Evolutionary conservation across 352 stramenopile genomes (phyloP), one percentile per base, ranked within the genome.

Genomic region (Globisporangium emineosum): DNA sequence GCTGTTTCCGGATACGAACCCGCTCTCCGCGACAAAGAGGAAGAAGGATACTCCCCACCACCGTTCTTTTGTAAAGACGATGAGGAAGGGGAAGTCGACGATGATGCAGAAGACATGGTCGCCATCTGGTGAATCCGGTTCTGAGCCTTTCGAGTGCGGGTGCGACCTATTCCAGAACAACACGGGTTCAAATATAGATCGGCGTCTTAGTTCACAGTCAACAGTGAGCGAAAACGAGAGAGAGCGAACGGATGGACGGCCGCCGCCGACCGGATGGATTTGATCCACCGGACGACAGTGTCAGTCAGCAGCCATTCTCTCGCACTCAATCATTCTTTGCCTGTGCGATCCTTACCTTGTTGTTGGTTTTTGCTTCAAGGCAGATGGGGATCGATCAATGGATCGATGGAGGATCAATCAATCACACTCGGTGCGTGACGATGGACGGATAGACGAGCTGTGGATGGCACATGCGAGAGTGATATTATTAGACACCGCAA

Each of bases 51-150:
- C 54, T 68, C 43, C n/a, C n/a, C n/a, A 10, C 43, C 37, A 3
- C 63, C 57, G 27, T 23, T 59, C 7, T 19, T 52, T 33, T 63
- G 57, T 63, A 52, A 53, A 60, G 53, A 42, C 29, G 53, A n/a
- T 5, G n/a, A n/a, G 10, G 60, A 23, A 40, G 54, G 54, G 23
- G 62, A 51, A n/a, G 60, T 30, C 25, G 60, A 54, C 13, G 58
- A 29, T 15, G 56, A 49, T 30, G 52, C 12, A 58, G 60, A 67
- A 43, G 63, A 64, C 56, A 68, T 68, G 56, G 63, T 60, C 35
- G 63, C 63, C 45, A 64, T 57, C 56, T 60, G 63, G 56, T 35
- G 63, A 64, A 68, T 68, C 63, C 63, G 63, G 57, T 64, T 64
- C 47, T 68, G 63, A 55, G 33, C 52, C 52, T 45, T 17, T 43